Base-by-base conservation (phyloP, 495 filamentous ascomycete species). In the Choiromyces venosus region DNA sequence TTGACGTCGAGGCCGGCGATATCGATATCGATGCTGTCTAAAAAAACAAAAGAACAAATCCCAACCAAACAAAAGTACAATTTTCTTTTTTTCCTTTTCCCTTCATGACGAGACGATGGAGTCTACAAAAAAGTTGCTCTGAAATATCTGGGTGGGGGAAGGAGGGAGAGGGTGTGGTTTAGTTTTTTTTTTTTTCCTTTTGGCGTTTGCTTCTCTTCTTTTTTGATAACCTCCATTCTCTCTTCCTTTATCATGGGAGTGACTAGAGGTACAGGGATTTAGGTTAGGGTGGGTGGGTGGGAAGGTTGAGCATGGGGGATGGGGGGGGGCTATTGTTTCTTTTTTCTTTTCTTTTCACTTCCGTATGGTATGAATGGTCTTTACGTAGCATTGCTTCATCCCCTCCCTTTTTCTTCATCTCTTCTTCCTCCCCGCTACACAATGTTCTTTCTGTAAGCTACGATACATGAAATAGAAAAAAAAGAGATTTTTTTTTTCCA, bases 1-100 rank as follows among this genome's bases (percentile, higher is more conserved):
- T 93, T 85, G 91, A 91, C 82, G 91, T 83, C 74, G 86, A 86
- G 67, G 85, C 82, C 77, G 87, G 88, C 82, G 89, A 91, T 65
- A 86, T 92, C 76, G 90, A 92, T 79, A 88, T 92, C 77, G 91
- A 93, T 83, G 89, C 92, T 77, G 91, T 93, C 79, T 93, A 83
- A 86, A 69, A 52, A n/a, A 52, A 33, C 10, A 61, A 33, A n/a
- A 46, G 33, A 61, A 33, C 25, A 14, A 4, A 14, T 16, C 25
- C n/a, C 52, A 33, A 7, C 52, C 10, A 14, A 33, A 33, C 52
- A 14, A 61, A 33, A 33, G 25, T 7, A 33, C 25, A 61, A 33
- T 61, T 61, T 33, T 14, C 25, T 61, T 61, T 33, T 61, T 33
- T 61, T 16, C 52, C 3, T 29, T 29, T 33, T 14, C 52, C 25